Evolutionary conservation across 2,329 filamentous ascomycete species (phyloP), one percentile per base, ranked within the genome.

Genomic region (Orbilia oligospora): DNA sequence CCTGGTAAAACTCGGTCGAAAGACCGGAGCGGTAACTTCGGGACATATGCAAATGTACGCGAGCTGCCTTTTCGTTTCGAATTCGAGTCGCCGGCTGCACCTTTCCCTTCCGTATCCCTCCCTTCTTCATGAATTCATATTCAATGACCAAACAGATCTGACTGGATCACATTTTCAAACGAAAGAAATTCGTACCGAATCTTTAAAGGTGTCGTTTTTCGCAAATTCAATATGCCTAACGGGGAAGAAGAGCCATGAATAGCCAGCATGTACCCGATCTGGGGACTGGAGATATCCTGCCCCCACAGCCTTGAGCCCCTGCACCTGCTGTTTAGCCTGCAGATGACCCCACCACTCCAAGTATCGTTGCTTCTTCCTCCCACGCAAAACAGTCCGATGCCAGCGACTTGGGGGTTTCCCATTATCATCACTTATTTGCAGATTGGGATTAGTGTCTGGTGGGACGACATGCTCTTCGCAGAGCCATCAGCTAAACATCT

Each of bases 351-450:
- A 78, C 75, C 75, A 69, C 48, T 41, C 51, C 46, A 51, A 33
- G 44, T 55, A 16, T 68, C 33, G 22, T 71, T 69, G 75, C 69
- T 75, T 75, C 75, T 78, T 78, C 64, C 75, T 78, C 68, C 68
- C 68, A 72, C 75, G 68, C 63, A 67, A 48, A 71, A 69, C 55
- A 65, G 58, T 67, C 75, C 68, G 63, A 78, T 71, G 68, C 68
- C 24, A 67, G 68, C 38, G 68, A 72, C 64, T 71, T 78, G 75
- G 75, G 75, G 75, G 75, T 78, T 78, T 78, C 75, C 38, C 51
- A 78, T 78, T 78, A 78, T 78, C 75, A 78, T 78, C 75, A 78
- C 55, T 67, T 72, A 78, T 78, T 78, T 78, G 75, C 75, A 69
- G 68, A 78, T 78, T 78, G 61, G 75, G 75, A 36, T 55, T 78